Evolutionary conservation across 2,329 filamentous ascomycete species (phyloP).

Genomic region (Diaporthe helianthi): DNA sequence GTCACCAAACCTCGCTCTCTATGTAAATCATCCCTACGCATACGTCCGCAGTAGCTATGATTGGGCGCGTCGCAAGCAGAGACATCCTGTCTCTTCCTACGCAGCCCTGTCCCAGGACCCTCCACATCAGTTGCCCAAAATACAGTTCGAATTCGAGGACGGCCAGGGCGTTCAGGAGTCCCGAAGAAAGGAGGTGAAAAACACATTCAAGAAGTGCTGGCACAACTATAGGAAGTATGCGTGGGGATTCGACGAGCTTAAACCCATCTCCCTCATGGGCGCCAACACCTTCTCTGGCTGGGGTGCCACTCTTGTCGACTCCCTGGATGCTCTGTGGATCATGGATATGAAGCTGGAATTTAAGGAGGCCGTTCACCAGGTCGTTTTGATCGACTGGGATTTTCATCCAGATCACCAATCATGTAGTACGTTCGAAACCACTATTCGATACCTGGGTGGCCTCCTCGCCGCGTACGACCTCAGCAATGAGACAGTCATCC

Average conservation of each 20-base stretch:
- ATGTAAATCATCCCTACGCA: conserved; percentile 28
- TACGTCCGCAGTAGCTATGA: conserved; percentile 42
- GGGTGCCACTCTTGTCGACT: conserved; percentile 66
- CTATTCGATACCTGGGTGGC: conserved; percentile 61
- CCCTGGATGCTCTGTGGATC: conserved; percentile 65
- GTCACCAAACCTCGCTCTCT: conserved; percentile 25
- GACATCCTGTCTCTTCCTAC: conserved; percentile 37
- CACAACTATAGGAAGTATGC: conserved; percentile 60
- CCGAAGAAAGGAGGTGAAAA: conserved; percentile 48
- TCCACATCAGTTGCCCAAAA: conserved; percentile 48
- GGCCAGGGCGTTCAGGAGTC: conserved; percentile 42
- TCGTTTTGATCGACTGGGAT: conserved; percentile 63
- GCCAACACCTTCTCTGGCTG: conserved; percentile 60
- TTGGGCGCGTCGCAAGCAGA: conserved; percentile 40
- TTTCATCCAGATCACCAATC: conserved; percentile 45
- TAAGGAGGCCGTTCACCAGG: conserved; percentile 54
- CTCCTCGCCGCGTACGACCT: conserved; percentile 61
- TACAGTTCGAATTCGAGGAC: conserved; percentile 48
- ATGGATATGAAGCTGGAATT: conserved; percentile 66
- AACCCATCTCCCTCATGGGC: conserved; percentile 55
- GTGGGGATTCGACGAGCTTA: conserved; percentile 64
- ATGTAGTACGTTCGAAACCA: conserved; percentile 70
- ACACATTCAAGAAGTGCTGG: conserved; percentile 55
- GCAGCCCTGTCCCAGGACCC: conserved; percentile 45
- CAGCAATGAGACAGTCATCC: conserved; percentile 52